Evolutionary conservation across 2,329 filamentous ascomycete species (phyloP).

Genomic region (Myriosclerotinia duriaeana): DNA sequence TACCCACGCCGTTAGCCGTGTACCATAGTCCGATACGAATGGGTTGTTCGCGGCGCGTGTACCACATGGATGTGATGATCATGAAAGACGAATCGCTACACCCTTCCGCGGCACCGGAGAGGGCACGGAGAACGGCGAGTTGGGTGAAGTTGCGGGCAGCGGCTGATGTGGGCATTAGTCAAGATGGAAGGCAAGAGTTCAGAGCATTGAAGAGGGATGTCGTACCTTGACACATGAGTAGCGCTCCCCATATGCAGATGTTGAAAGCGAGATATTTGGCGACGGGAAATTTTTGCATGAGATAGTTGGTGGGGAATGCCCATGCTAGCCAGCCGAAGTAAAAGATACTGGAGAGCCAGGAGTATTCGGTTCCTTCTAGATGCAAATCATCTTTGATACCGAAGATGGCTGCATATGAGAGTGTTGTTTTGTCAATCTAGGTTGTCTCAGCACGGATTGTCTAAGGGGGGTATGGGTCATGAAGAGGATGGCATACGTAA

Average conservation of each 20-base stretch:
- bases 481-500: background rate
- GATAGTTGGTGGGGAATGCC: slow-evolving; percentile 55
- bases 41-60: slow-evolving; percentile 62
- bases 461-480: fast-evolving
- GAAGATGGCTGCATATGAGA: slow-evolving; percentile 58
- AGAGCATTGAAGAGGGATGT: slow-evolving; percentile 36
- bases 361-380: slow-evolving; percentile 51
- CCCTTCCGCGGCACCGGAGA: slow-evolving; percentile 39
- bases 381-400: slow-evolving; percentile 55
- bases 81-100: slow-evolving; percentile 49
- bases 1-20: slow-evolving; percentile 58
- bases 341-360: slow-evolving; percentile 45
- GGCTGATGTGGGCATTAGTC: slow-evolving; percentile 40
- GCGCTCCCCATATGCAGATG: slow-evolving; percentile 15
- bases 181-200: slow-evolving; percentile 39
- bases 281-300: slow-evolving; percentile 52
- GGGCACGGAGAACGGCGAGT: background rate
- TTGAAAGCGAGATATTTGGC: slow-evolving; percentile 47
- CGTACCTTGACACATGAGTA: slow-evolving; percentile 14
- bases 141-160: slow-evolving; percentile 19
- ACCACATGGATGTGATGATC: slow-evolving; percentile 51
- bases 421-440: slow-evolving; percentile 45
- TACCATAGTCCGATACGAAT: slow-evolving; percentile 58
- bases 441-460: slow-evolving; percentile 22
- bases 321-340: slow-evolving; percentile 56